phyloP scores from a whole-genome alignment of 768 basidiomycete genomes.

The Mycena galericulata region DNA sequence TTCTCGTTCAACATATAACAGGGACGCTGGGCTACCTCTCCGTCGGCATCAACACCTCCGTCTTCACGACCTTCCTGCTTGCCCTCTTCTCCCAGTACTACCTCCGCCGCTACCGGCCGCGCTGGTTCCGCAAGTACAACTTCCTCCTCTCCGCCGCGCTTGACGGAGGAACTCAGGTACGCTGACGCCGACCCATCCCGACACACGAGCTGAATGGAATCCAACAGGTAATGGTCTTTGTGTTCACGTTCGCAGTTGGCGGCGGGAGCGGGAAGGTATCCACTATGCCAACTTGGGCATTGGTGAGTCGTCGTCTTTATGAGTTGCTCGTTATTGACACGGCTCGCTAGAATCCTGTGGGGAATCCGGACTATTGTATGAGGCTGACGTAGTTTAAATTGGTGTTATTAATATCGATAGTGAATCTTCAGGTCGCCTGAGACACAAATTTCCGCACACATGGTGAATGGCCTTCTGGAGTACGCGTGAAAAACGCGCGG shows the following conservation, averaged over 20 bases:
- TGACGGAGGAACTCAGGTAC: conserved; percentile 30
- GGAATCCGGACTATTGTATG: too few species aligned
- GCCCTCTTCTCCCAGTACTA: conserved; percentile 61
- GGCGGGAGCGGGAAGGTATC: conserved; percentile 55
- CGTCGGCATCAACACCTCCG: conserved; percentile 62
- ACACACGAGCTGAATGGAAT: too few species aligned
- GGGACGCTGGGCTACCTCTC: conserved; percentile 62
- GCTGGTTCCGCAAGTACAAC: conserved; percentile 60
- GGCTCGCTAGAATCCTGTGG: too few species aligned
- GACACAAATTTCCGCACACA: too few species aligned
- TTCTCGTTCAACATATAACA: conserved; percentile 19
- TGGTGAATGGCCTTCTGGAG: too few species aligned
- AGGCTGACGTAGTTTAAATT: too few species aligned
- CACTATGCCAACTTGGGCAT: conserved; percentile 52
- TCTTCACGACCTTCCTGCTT: conserved; percentile 53
- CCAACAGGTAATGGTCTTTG: conserved; percentile 64
- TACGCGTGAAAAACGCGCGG: too few species aligned
- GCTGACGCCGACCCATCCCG: too few species aligned
- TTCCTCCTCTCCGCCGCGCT: conserved; percentile 54
- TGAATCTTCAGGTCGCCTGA: too few species aligned
- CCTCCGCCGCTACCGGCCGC: conserved; percentile 55
- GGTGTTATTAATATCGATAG: too few species aligned
- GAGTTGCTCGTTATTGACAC: too few species aligned
- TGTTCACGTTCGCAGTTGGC: conserved; percentile 63
- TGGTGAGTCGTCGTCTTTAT: conserved; percentile 40